Evolutionary conservation across 2,329 filamentous ascomycete genomes (phyloP).

Genomic region (Teratosphaeria epicoccoides): DNA sequence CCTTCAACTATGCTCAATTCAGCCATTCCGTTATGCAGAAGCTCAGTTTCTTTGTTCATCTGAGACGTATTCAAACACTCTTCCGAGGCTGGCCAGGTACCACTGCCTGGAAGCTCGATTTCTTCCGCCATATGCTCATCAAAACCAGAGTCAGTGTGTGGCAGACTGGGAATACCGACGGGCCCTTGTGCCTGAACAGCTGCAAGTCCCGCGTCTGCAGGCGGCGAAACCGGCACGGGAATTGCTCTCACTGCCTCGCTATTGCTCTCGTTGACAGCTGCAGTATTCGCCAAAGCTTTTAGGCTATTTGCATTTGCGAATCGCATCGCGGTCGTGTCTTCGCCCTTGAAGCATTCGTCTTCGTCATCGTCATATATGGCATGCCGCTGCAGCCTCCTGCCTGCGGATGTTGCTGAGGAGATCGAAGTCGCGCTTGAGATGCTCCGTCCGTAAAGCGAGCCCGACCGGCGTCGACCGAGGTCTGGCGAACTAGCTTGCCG

Average conservation of each 20-base stretch:
- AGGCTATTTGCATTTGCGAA: not conserved
- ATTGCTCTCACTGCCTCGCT: not conserved
- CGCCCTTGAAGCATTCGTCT: not conserved
- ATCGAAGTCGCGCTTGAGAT: constrained; percentile 20
- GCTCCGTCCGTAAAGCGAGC: constrained; percentile 25
- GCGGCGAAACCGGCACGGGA: not conserved
- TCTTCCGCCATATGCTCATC: constrained; percentile 22
- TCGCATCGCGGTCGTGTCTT: not conserved
- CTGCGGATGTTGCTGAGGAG: constrained; percentile 5
- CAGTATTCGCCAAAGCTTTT: not conserved
- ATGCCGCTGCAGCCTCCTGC: not conserved
- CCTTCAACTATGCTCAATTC: not conserved
- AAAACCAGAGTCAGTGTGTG: constrained; percentile 30
- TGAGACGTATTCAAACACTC: not conserved
- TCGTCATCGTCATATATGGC: not conserved
- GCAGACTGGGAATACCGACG: constrained; percentile 1
- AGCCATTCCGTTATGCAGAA: not conserved
- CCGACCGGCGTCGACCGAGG: constrained; percentile 22
- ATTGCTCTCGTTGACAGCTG: too few relatives aligned
- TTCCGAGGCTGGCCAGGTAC: not conserved
- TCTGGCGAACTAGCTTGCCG: constrained; percentile 26
- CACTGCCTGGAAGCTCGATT: not conserved
- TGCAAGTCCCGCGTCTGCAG: constrained; percentile 4
- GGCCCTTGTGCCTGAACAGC: not conserved
- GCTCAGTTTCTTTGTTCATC: not conserved